Base-by-base conservation (phyloP, 345 rosid genomes). In the Eutrema heterophyllum region DNA sequence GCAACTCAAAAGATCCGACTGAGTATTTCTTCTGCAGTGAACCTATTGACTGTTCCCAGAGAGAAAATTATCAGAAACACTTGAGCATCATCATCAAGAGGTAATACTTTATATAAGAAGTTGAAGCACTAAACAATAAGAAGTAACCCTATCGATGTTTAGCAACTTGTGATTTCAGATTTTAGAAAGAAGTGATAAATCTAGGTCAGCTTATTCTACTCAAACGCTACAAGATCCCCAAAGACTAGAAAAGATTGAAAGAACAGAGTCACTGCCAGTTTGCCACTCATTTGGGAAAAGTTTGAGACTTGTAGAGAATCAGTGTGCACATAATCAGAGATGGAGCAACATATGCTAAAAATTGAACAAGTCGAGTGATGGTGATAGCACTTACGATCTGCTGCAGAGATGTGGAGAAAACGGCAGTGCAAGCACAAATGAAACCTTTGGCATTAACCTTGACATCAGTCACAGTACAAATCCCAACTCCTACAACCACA, bases 381-480 rank as follows among this genome's bases (percentile, higher is more conserved):
- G 54, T n/a, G 44, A 33, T 6, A 49, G 8, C 14, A 82, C 97
- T 91, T 78, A 91, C 98, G 76, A 94, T 94, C 75, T 94, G 98
- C 78, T 91, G 98, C 40, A 94, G 84, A 45, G 97, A 94, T 3
- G 98, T 91, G 53, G 87, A 85, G 39, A 91, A 64, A 67, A 94
- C 91, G 1, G 96, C 98, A 18, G 86, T 35, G 67, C 82, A 86
- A 73, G 98, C 98, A 56, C 98, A 91, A 6, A 87, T 67, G 71
- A 91, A 91, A 69, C 98, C 98, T 78, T 94, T 89, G 43, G 90
- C 88, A 60, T 94, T 94, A 76, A 91, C 93, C 78, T 91, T 94
- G 67, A 91, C 95, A 85, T 94, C 98, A 15, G 98, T 91, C 8
- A 89, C 95, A 0, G 98, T 94, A 84, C 98, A 94, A 70, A 94